Evolutionary conservation across 805 yeast species (phyloP), one percentile per base, ranked within the genome.

Genomic region (Kodamaea nitidulidarum): DNA sequence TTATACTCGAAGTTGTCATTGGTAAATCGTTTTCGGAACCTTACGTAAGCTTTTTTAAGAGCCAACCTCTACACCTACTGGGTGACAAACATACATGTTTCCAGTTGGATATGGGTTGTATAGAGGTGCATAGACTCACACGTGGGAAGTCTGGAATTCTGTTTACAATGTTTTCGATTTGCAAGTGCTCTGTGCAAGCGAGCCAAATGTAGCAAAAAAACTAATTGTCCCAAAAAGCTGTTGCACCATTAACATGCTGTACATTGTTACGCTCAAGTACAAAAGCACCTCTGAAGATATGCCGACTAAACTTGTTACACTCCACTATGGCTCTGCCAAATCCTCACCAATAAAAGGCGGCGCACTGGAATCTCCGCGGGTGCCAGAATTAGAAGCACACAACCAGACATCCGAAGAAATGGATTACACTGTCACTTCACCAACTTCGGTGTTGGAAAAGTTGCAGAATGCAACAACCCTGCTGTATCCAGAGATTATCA

Each of bases 1-100:
- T 37, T 16, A 56, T 41, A 15, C 49, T 50, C 10, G 58, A 50
- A 9, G 59, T 56, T 4, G 59, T 55, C 59, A 54, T 56, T 25
- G 11, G 27, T 25, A n/a, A 25, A 10, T 7, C 10, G 12, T 25
- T 25, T 25, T 25, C 12, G 27, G n/a, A n/a, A n/a, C n/a, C n/a
- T 25, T 25, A 25, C 12, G 27, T 25, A 25, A 25, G 11, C 27
- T 7, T 21, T 7, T 21, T 7, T 9, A n/a, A n/a, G n/a, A n/a
- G n/a, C n/a, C n/a, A n/a, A n/a, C n/a, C n/a, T n/a, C n/a, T n/a
- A n/a, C n/a, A n/a, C n/a, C n/a, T n/a, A n/a, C n/a, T n/a, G n/a
- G n/a, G n/a, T n/a, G n/a, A n/a, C n/a, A n/a, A n/a, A n/a, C n/a
- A n/a, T n/a, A n/a, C n/a, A n/a, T n/a, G n/a, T n/a, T n/a, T n/a